A percentile compares a stretch with the other conserved stretches of the same genome.
These are phyloP conservation scores for Lepidium didymum DNA, from an alignment of 345 rosid species.

Conservation along the genomic window DNA sequence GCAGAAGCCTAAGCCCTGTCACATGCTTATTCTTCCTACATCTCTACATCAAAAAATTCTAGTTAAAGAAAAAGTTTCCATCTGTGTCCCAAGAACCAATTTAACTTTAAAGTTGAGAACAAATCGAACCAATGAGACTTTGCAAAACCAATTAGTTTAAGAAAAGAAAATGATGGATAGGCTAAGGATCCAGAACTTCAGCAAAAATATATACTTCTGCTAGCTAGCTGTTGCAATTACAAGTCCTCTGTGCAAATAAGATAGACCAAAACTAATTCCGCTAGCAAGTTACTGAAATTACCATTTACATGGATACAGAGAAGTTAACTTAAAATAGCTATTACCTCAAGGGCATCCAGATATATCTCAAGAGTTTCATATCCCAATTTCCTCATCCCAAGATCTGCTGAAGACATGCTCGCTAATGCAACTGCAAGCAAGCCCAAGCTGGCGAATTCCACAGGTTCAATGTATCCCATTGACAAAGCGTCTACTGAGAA, in stretches of 20 bases:
- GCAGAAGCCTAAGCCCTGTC: constrained; percentile 53
- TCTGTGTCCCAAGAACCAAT: neutral
- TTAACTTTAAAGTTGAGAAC: neutral
- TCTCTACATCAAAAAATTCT: constrained; percentile 38
- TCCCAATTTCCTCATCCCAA: constrained; percentile 72
- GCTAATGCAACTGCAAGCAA: constrained; percentile 82
- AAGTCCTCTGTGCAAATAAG: neutral
- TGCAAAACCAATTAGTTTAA: constrained; percentile 2
- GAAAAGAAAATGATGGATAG: neutral
- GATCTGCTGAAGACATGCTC: constrained; percentile 78
- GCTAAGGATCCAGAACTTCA: neutral
- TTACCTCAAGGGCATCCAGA: constrained; percentile 67
- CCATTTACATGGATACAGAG: constrained; percentile 1
- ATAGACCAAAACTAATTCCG: neutral
- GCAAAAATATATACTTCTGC: neutral
- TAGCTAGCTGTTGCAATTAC: neutral
- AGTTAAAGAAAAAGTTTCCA: neutral
- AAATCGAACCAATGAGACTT: neutral
- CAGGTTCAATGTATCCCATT: constrained; percentile 60
- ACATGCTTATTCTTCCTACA: constrained; percentile 55
- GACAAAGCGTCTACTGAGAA: constrained; percentile 62
- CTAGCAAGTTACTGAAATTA: neutral
- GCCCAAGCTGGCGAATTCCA: constrained; percentile 78
- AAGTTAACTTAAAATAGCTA: constrained; percentile 3
- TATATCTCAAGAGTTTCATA: constrained; percentile 65